Conservation (phyloP, 805 yeast species). For the Monosporozyma siamensis region DNA sequence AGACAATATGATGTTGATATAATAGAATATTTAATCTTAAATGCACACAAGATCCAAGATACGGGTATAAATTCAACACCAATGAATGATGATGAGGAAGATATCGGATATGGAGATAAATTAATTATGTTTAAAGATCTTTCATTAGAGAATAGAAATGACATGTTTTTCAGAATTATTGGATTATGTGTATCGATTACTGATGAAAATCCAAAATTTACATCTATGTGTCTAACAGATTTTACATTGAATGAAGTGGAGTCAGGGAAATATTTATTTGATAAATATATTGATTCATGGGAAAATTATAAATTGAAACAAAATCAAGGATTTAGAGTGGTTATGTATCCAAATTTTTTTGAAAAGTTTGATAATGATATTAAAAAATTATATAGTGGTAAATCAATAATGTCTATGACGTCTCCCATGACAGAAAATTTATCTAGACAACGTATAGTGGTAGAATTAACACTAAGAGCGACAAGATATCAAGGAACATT, state of each 20-base stretch:
- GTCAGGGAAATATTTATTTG: slow-evolving; percentile 17
- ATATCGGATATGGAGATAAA: not conserved
- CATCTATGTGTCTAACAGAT: too few relatives aligned
- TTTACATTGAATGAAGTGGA: slow-evolving; percentile 15
- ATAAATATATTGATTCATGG: slow-evolving; percentile 11
- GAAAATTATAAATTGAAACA: slow-evolving; percentile 3
- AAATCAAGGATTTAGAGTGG: slow-evolving; percentile 14
- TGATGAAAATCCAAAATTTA: slow-evolving; percentile 9
- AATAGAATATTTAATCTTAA: not conserved
- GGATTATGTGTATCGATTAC: slow-evolving; percentile 17
- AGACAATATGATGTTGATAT: not conserved
- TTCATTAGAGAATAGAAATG: not conserved
- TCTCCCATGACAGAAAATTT: slow-evolving; percentile 15
- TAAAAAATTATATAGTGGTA: slow-evolving; percentile 6
- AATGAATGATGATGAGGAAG: not conserved
- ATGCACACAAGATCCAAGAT: not conserved
- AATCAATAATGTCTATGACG: too few relatives aligned
- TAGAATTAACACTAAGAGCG: slow-evolving; percentile 16
- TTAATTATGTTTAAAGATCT: not conserved
- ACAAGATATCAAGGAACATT: slow-evolving; percentile 14
- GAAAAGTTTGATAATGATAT: slow-evolving; percentile 8
- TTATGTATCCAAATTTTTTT: slow-evolving; percentile 16
- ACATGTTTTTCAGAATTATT: slow-evolving; percentile 1
- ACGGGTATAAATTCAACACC: too few relatives aligned
- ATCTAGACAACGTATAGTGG: slow-evolving; percentile 20